Conservation (phyloP, 352 stramenopile genomes). For the Bremia lactucae region DNA sequence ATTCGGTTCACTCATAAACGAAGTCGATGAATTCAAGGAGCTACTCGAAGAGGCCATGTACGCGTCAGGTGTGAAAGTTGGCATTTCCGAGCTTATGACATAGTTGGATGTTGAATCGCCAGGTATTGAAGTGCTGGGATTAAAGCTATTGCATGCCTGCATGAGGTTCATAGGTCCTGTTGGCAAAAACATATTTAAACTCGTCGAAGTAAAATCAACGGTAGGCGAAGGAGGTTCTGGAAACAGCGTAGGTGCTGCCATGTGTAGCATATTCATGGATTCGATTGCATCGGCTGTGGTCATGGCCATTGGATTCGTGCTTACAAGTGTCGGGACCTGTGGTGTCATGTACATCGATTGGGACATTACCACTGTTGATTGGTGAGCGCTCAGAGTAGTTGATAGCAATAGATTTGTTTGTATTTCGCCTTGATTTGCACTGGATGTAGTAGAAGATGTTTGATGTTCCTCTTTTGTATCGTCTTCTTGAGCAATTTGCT, state of each 20-base stretch:
- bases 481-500: slow-evolving; percentile 63
- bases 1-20: slow-evolving; percentile 35
- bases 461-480: slow-evolving; percentile 14
- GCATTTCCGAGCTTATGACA: slow-evolving; percentile 20
- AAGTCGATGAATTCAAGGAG: slow-evolving; percentile 11
- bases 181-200: slow-evolving; percentile 27
- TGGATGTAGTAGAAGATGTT: slow-evolving; percentile 2
- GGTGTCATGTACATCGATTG: slow-evolving; percentile 7
- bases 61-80: slow-evolving; percentile 27
- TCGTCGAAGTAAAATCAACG: slow-evolving; percentile 13
- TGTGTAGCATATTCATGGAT: slow-evolving; percentile 17
- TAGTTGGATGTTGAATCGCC: slow-evolving; percentile 21
- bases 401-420: slow-evolving; percentile 2
- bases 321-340: slow-evolving; percentile 9
- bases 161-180: slow-evolving; percentile 19
- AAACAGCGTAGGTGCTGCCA: slow-evolving; percentile 26
- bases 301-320: slow-evolving; percentile 7
- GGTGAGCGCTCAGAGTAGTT: slow-evolving; percentile 1
- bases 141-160: slow-evolving; percentile 16
- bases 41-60: slow-evolving; percentile 27
- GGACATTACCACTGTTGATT: background rate
- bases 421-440: slow-evolving; percentile 3
- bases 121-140: slow-evolving; percentile 19
- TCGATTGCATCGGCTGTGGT: slow-evolving; percentile 4
- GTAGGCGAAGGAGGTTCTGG: slow-evolving; percentile 34